phyloP scores from a whole-genome alignment of 768 basidiomycete species.

The Suillus placidus region DNA sequence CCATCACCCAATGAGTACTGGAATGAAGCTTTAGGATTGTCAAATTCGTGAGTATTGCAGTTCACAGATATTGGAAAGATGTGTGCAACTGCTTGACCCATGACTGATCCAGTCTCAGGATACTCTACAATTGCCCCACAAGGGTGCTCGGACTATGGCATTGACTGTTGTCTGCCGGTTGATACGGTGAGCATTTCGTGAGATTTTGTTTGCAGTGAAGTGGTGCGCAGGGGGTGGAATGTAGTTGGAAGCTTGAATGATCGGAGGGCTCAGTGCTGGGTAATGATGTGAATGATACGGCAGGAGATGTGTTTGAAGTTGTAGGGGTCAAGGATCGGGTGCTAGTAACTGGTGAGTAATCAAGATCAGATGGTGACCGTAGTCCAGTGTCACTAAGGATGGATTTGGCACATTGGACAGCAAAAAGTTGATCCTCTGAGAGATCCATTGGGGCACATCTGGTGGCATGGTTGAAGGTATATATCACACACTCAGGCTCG shows the following conservation, averaged over 20 bases:
- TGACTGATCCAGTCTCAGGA: background rate
- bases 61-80: background rate
- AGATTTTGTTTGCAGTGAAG: background rate
- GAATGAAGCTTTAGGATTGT: background rate
- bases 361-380: background rate
- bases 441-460: background rate
- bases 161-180: background rate
- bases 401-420: background rate
- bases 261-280: background rate
- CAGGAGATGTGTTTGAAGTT: background rate
- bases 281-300: background rate
- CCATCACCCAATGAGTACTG: background rate
- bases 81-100: background rate
- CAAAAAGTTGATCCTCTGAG: background rate
- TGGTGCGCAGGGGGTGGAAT: background rate
- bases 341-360: conserved; percentile 1
- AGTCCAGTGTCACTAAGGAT: background rate
- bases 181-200: background rate
- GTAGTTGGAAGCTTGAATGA: background rate
- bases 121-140: background rate
- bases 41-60: background rate
- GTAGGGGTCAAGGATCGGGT: conserved; percentile 1
- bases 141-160: background rate
- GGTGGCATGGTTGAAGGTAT: background rate
- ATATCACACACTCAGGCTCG: background rate